phyloP scores from a whole-genome alignment of 208 protist genomes.

The Acanthamoeba castellanii region DNA sequence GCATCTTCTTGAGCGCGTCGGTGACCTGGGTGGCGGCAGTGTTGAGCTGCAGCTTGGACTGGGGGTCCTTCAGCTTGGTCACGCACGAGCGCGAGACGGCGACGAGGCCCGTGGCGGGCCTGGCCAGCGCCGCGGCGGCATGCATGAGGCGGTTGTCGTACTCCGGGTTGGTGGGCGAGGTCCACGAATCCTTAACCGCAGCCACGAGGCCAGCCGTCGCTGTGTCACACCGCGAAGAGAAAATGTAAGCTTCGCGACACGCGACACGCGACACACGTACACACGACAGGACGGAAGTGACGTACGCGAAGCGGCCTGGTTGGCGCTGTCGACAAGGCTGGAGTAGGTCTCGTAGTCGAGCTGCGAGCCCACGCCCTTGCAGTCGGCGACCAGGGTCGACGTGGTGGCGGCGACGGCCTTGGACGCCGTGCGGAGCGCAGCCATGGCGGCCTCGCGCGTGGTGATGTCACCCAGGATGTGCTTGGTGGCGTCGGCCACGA shows the following conservation, averaged over 20 bases:
- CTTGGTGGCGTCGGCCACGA: slow-evolving; percentile 68
- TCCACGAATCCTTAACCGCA: slow-evolving; percentile 66
- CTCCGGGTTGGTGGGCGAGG: slow-evolving; percentile 18
- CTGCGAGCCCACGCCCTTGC: slow-evolving; percentile 66
- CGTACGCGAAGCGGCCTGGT: slow-evolving; percentile 63
- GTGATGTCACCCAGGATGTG: slow-evolving; percentile 72
- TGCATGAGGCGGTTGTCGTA: slow-evolving; percentile 69
- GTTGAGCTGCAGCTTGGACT: slow-evolving; percentile 68
- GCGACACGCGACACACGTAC: neutral
- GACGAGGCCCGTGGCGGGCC: slow-evolving; percentile 66
- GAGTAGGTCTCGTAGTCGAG: slow-evolving; percentile 57
- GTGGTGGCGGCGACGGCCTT: slow-evolving; percentile 72
- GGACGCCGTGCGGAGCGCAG: slow-evolving; percentile 70
- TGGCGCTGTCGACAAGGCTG: slow-evolving; percentile 25
- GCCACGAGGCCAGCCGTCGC: slow-evolving; percentile 49
- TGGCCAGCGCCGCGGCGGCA: slow-evolving; percentile 37
- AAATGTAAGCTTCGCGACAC: neutral
- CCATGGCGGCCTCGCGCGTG: slow-evolving; percentile 65
- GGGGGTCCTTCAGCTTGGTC: slow-evolving; percentile 74
- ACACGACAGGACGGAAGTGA: neutral
- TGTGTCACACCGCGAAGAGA: neutral
- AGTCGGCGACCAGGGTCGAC: slow-evolving; percentile 55
- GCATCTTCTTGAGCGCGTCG: slow-evolving; percentile 72
- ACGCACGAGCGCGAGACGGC: slow-evolving; percentile 70
- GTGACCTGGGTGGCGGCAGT: slow-evolving; percentile 62